A percentile compares a stretch with the other conserved stretches of the same genome.
These are phyloP conservation scores for Emergomyces africanus DNA, from an alignment of 2,329 filamentous ascomycete genomes.

Conservation along the genomic window DNA sequence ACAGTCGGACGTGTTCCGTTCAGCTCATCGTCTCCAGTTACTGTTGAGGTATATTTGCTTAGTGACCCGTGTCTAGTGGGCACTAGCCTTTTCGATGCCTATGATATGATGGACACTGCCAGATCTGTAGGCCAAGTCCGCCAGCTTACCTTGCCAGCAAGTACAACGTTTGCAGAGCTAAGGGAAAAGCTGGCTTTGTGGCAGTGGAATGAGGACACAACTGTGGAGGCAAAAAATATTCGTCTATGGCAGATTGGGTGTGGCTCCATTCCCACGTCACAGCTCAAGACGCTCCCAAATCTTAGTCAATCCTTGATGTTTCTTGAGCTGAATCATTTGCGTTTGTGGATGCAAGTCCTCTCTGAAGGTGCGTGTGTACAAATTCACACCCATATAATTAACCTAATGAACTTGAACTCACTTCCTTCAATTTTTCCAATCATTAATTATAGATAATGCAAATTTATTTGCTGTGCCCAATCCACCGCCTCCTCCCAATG, in stretches of 20 bases:
- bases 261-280: slow-evolving; percentile 21
- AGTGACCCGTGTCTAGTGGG: slow-evolving; percentile 18
- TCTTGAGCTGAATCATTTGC: slow-evolving; percentile 16
- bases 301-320: slow-evolving; percentile 18
- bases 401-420: not conserved
- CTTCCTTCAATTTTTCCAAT: slow-evolving; percentile 4
- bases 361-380: slow-evolving; percentile 20
- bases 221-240: slow-evolving; percentile 21
- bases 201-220: slow-evolving; percentile 16
- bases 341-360: slow-evolving; percentile 29
- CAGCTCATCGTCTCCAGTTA: slow-evolving; percentile 10
- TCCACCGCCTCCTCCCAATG: slow-evolving; percentile 13
- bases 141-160: slow-evolving; percentile 23
- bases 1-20: slow-evolving; percentile 15
- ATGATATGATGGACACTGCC: slow-evolving; percentile 30
- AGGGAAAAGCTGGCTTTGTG: slow-evolving; percentile 24
- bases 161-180: slow-evolving; percentile 23
- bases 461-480: slow-evolving; percentile 26
- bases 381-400: not conserved
- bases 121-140: slow-evolving; percentile 17
- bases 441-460: slow-evolving; percentile 17
- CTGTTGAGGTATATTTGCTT: slow-evolving; percentile 31
- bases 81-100: slow-evolving; percentile 30
- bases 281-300: slow-evolving; percentile 23
- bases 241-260: slow-evolving; percentile 31